Percentiles rank a stretch among this genome's conserved stretches.
These are phyloP conservation scores for Fraxinus platypoda DNA, from an alignment of 305 asterid genomes.

Conservation along the genomic window DNA sequence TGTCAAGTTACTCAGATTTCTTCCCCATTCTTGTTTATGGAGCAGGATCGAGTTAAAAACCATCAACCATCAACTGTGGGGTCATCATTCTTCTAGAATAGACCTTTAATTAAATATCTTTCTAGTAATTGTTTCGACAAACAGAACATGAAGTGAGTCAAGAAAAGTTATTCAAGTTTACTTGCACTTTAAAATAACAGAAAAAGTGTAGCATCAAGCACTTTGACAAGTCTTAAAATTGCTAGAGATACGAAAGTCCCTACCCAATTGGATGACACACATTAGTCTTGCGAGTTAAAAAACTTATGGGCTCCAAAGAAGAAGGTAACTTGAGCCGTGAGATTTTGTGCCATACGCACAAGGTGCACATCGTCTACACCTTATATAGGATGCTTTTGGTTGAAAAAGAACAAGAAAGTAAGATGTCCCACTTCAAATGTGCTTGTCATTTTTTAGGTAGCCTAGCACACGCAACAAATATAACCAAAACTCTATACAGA, in stretches of 20 bases:
- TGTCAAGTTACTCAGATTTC: background rate
- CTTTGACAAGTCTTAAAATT: background rate
- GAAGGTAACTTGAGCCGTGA: background rate
- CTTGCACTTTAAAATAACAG: background rate
- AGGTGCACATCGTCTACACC: background rate
- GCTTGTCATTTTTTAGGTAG: background rate
- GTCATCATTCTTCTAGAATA: background rate
- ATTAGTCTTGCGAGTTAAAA: background rate
- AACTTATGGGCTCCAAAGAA: background rate
- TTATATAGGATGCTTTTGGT: background rate
- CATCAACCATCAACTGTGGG: background rate
- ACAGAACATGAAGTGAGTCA: background rate
- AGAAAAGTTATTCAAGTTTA: background rate
- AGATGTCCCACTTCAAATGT: slow-evolving; percentile 10
- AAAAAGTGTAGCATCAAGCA: background rate
- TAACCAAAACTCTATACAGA: background rate
- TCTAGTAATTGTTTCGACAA: background rate
- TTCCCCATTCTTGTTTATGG: background rate
- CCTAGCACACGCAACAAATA: slow-evolving; percentile 4
- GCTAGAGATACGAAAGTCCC: background rate
- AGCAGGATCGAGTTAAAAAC: background rate
- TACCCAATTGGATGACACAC: background rate
- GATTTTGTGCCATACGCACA: background rate
- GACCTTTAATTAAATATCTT: background rate
- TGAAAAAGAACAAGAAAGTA: background rate